Conservation (phyloP, 2,329 filamentous ascomycete genomes). For the Verruconis gallopava region DNA sequence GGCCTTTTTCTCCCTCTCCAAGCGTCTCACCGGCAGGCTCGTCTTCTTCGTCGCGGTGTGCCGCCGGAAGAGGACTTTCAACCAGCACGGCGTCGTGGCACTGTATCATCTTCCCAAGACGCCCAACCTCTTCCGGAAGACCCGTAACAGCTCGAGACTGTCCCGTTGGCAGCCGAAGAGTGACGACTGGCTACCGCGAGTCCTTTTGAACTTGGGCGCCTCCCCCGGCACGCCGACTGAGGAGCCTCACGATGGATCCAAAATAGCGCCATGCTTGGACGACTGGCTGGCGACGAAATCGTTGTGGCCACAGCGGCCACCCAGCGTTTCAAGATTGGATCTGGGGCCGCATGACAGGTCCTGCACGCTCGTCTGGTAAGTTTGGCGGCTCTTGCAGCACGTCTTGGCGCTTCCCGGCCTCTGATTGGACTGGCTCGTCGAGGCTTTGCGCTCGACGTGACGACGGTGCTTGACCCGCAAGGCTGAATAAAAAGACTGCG, state of each 20-base stretch:
- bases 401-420: background rate
- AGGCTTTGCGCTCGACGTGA: too few species aligned
- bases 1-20: too few species aligned
- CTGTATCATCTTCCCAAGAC: too few species aligned
- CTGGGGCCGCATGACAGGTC: background rate
- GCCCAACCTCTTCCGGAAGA: too few species aligned
- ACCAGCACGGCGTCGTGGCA: too few species aligned
- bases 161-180: conserved; percentile 13
- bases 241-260: background rate
- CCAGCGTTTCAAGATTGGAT: background rate
- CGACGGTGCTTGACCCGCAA: too few species aligned
- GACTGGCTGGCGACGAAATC: background rate
- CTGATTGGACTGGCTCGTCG: too few species aligned
- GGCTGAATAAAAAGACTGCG: conserved; percentile 1
- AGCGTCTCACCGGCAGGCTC: too few species aligned
- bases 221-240: background rate
- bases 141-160: background rate
- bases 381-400: background rate
- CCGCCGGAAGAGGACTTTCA: too few species aligned
- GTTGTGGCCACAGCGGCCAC: background rate
- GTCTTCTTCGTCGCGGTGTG: too few species aligned
- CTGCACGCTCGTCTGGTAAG: background rate
- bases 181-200: conserved; percentile 26
- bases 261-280: background rate
- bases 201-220: background rate